Evolutionary conservation across 31 red algal genomes (phyloP).

Genomic region (Pterothamnion heteromorphum): DNA sequence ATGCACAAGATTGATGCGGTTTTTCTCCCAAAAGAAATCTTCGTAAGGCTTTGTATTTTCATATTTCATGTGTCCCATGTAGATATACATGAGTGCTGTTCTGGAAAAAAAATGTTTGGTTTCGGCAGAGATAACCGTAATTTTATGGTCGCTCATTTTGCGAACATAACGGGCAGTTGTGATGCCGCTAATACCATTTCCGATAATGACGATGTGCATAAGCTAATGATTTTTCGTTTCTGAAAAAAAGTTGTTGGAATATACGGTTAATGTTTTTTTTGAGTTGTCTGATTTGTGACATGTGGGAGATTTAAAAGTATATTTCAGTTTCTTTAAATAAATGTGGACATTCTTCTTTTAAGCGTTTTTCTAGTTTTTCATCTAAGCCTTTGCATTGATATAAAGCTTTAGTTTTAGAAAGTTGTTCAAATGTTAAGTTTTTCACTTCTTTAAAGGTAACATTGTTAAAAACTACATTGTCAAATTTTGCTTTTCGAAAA

Average conservation of each 20-base stretch:
- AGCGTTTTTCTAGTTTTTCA: too few relatives aligned
- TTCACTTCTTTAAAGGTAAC: too few relatives aligned
- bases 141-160: neutral
- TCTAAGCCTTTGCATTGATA: too few relatives aligned
- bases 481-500: too few relatives aligned
- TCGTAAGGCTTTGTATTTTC: conserved; percentile 44
- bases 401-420: too few relatives aligned
- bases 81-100: conserved; percentile 42
- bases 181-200: conserved; percentile 29
- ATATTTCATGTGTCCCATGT: conserved; percentile 42
- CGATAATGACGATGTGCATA: conserved; percentile 32
- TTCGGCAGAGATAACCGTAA: conserved; percentile 24
- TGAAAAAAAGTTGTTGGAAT: too few relatives aligned
- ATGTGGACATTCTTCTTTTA: too few relatives aligned
- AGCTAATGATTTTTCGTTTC: too few relatives aligned
- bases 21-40: conserved; percentile 23
- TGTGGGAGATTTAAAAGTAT: neutral
- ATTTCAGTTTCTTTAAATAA: too few relatives aligned
- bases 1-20: conserved; percentile 20
- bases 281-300: neutral
- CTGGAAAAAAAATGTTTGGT: conserved; percentile 18
- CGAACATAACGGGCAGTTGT: conserved; percentile 16
- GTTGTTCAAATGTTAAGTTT: too few relatives aligned
- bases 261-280: too few relatives aligned
- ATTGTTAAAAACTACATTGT: too few relatives aligned